Percentiles rank a stretch among this genome's conserved stretches.
Conservation (phyloP, 1,284 basidiomycete genomes). For the Marasmius sp. region DNA sequence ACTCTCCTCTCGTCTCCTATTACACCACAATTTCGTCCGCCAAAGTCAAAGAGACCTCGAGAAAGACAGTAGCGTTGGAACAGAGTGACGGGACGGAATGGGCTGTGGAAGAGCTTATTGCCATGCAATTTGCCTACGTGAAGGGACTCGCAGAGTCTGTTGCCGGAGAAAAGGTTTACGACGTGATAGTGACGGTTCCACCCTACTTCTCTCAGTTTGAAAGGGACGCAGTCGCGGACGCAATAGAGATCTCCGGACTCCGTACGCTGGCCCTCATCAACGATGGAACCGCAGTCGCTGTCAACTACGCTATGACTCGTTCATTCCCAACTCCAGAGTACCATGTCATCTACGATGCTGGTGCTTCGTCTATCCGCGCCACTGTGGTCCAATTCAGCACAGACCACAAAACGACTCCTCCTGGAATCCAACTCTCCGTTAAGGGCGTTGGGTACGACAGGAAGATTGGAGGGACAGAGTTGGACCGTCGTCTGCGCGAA, state of each 20-base stretch:
- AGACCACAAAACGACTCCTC: constrained; percentile 51
- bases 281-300: constrained; percentile 89
- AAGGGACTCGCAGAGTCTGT: constrained; percentile 83
- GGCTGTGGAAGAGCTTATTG: constrained; percentile 89
- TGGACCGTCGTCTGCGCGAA: constrained; percentile 85
- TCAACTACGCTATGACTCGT: constrained; percentile 97
- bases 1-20: constrained; percentile 62
- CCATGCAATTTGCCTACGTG: constrained; percentile 92
- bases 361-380: constrained; percentile 85
- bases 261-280: constrained; percentile 84
- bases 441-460: constrained; percentile 82
- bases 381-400: constrained; percentile 83
- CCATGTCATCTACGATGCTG: constrained; percentile 94
- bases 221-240: constrained; percentile 87
- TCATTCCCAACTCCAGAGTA: constrained; percentile 81
- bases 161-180: constrained; percentile 75
- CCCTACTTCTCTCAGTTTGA: constrained; percentile 86
- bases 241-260: constrained; percentile 88
- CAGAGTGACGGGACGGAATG: constrained; percentile 68
- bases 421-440: constrained; percentile 76
- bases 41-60: constrained; percentile 55
- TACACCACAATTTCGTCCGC: constrained; percentile 67
- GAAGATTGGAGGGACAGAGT: constrained; percentile 75
- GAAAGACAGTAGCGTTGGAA: constrained; percentile 59
- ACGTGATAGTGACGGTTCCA: constrained; percentile 86